Percentiles rank a stretch among this genome's conserved stretches.
Evolutionary conservation across 306 rosid species (phyloP).

Genomic region (Pueraria montana): DNA sequence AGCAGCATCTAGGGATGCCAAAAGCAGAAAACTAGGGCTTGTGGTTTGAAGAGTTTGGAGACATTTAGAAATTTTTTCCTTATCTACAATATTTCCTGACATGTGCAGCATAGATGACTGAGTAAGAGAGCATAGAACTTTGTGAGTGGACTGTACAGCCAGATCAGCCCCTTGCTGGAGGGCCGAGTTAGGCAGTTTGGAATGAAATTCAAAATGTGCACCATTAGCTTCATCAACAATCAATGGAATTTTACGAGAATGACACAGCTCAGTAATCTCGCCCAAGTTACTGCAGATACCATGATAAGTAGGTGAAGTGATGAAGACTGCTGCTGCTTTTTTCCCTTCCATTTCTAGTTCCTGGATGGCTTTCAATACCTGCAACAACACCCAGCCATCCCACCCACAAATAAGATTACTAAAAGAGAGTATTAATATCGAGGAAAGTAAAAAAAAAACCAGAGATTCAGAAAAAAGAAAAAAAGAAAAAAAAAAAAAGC

Average conservation of each 20-base stretch:
- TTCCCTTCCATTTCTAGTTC: slow-evolving; percentile 69
- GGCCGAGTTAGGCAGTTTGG: slow-evolving; percentile 48
- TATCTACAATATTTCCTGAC: too few relatives aligned
- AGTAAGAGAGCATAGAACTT: too few relatives aligned
- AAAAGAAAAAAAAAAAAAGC: too few relatives aligned
- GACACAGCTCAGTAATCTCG: slow-evolving; percentile 75
- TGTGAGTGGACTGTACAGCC: slow-evolving; percentile 60
- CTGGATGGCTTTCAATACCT: slow-evolving; percentile 77
- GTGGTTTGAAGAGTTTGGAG: too few relatives aligned
- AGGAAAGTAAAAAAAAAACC: neutral
- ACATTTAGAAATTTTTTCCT: too few relatives aligned
- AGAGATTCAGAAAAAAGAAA: too few relatives aligned
- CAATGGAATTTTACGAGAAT: slow-evolving; percentile 76
- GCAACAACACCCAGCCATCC: slow-evolving; percentile 35
- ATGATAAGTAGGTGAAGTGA: slow-evolving; percentile 91
- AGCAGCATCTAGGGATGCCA: too few relatives aligned
- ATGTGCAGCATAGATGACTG: too few relatives aligned
- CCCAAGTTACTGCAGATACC: slow-evolving; percentile 81
- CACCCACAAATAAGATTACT: slow-evolving; percentile 1
- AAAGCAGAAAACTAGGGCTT: too few relatives aligned
- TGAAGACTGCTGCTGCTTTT: slow-evolving; percentile 77
- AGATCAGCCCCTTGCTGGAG: slow-evolving; percentile 27
- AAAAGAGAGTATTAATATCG: neutral
- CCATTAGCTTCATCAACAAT: slow-evolving; percentile 98
- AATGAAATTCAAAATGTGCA: slow-evolving; percentile 90